Conservation (phyloP, 495 filamentous ascomycete species). For the Chaetomium cochliodes region DNA sequence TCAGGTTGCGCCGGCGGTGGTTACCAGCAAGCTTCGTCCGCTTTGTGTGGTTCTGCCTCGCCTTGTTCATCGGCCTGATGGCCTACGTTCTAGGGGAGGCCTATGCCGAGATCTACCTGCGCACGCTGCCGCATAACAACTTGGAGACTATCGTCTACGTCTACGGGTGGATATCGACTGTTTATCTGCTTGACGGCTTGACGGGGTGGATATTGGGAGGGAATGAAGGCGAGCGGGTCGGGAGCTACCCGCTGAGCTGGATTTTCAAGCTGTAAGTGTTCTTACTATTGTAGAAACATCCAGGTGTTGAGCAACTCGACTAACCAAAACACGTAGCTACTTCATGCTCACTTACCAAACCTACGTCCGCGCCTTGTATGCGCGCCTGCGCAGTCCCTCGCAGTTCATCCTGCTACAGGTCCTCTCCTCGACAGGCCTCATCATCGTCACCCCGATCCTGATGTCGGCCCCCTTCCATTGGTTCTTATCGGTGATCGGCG, state of each 20-base stretch:
- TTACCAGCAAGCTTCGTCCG: constrained; percentile 60
- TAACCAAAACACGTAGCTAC: constrained; percentile 45
- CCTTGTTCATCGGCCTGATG: constrained; percentile 57
- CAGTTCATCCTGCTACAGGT: constrained; percentile 62
- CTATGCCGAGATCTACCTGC: constrained; percentile 65
- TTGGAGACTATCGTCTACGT: constrained; percentile 64
- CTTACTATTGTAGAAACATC: background rate
- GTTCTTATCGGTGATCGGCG: constrained; percentile 44
- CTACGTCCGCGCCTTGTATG: constrained; percentile 67
- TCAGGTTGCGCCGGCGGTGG: constrained; percentile 49
- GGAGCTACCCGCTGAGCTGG: constrained; percentile 62
- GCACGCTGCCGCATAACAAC: constrained; percentile 61
- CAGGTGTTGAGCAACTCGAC: background rate
- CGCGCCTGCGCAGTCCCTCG: constrained; percentile 56
- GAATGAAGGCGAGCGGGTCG: constrained; percentile 57
- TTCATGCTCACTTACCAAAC: constrained; percentile 67
- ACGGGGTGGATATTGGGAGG: constrained; percentile 63
- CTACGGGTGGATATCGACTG: constrained; percentile 63
- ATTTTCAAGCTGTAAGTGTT: constrained; percentile 59
- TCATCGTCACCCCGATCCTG: constrained; percentile 57
- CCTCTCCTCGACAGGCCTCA: constrained; percentile 55
- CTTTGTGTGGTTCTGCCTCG: constrained; percentile 65
- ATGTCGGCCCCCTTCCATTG: constrained; percentile 59
- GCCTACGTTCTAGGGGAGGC: constrained; percentile 63
- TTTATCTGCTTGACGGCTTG: constrained; percentile 57